Evolutionary conservation across 306 rosid species (phyloP).

Genomic region (Prunus persica): DNA sequence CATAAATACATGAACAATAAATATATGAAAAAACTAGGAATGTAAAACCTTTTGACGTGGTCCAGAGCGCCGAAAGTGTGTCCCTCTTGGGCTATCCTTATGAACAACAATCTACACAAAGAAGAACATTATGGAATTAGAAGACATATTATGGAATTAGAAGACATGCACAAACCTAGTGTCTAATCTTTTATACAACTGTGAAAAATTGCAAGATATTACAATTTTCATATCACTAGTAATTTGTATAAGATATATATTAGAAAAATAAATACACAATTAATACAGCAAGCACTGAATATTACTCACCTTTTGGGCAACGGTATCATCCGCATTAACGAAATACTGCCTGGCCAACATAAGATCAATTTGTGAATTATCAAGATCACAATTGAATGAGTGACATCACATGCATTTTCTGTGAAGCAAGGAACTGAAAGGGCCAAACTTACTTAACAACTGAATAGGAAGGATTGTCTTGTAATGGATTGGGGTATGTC

Average conservation of each 20-base stretch:
- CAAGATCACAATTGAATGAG: not conserved
- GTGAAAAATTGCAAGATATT: not conserved
- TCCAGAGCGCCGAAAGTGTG: constrained; percentile 46
- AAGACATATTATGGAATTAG: not conserved
- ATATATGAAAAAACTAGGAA: not conserved
- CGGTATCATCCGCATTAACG: constrained; percentile 37
- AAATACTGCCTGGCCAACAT: constrained; percentile 37
- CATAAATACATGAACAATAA: not conserved
- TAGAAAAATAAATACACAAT: too few relatives aligned
- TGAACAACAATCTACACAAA: constrained; percentile 36
- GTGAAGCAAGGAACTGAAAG: not conserved
- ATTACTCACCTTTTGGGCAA: constrained; percentile 47
- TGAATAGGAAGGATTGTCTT: constrained; percentile 51
- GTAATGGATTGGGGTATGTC: constrained; percentile 46
- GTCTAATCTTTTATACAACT: not conserved
- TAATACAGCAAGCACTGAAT: not conserved
- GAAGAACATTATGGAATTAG: not conserved
- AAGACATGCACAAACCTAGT: not conserved
- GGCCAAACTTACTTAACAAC: constrained; percentile 38
- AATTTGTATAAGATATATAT: not conserved
- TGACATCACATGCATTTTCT: not conserved
- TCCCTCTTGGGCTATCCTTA: constrained; percentile 38
- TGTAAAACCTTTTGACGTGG: constrained; percentile 42
- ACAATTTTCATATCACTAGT: not conserved
- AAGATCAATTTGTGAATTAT: not conserved